Evolutionary conservation across 192 early-diverging fungal genomes (phyloP).

Genomic region (Rhizophagus clarus): DNA sequence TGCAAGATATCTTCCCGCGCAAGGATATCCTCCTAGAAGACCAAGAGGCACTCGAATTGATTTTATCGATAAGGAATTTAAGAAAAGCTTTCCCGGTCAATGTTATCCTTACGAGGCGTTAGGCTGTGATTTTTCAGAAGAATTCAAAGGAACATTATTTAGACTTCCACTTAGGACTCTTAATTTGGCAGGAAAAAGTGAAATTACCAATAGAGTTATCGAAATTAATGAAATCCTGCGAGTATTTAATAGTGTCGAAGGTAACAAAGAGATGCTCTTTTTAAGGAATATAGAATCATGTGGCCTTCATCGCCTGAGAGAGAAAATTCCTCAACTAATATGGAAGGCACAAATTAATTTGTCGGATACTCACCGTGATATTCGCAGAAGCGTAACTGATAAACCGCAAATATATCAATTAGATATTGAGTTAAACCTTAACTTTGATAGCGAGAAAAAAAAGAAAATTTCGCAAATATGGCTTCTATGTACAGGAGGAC

Average conservation of each 20-base stretch:
- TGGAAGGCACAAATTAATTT: not conserved
- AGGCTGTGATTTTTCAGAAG: not conserved
- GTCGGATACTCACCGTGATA: too few species aligned
- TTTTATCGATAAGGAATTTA: not conserved
- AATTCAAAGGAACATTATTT: conserved; percentile 3
- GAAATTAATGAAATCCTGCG: not conserved
- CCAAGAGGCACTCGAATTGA: not conserved
- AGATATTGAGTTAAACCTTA: not conserved
- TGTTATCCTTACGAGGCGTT: not conserved
- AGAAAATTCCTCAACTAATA: not conserved
- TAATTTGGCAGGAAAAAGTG: not conserved
- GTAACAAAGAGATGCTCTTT: conserved; percentile 8
- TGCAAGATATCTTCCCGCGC: conserved; percentile 18
- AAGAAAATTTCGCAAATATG: not conserved
- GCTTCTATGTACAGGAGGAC: not conserved
- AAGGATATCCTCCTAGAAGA: not conserved
- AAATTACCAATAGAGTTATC: not conserved
- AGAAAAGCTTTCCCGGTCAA: not conserved
- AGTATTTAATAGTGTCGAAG: not conserved
- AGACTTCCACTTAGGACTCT: not conserved
- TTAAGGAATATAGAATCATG: not conserved
- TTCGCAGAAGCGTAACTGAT: too few species aligned
- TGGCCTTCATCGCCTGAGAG: not conserved
- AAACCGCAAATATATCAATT: not conserved
- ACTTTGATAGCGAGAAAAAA: not conserved